A percentile compares a stretch with the other conserved stretches of the same genome.
Conservation (phyloP, 768 basidiomycete genomes). For the Mycena pura region DNA sequence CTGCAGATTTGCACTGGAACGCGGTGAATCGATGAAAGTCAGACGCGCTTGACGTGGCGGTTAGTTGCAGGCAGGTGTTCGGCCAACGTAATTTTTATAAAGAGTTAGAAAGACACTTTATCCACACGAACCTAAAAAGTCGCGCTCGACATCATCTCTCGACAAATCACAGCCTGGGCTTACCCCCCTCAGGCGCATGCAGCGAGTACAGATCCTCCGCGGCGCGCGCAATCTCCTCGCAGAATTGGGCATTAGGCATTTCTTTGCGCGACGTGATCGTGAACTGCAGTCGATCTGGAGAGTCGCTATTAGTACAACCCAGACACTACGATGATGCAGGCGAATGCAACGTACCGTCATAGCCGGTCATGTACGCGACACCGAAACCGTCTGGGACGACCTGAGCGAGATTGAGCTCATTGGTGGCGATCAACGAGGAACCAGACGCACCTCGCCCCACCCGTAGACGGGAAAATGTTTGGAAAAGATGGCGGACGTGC, state of each 20-base stretch:
- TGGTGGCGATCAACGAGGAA: not conserved
- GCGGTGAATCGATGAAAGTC: no score
- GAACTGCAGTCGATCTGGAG: conserved; percentile 78
- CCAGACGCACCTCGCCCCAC: conserved; percentile 79
- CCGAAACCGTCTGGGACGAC: conserved; percentile 95
- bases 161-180: conserved; percentile 46
- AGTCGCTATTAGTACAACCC: not conserved
- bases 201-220: conserved; percentile 76
- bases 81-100: no score
- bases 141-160: no score
- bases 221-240: conserved; percentile 67
- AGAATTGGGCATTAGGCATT: conserved; percentile 81
- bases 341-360: conserved; percentile 61
- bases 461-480: conserved; percentile 86
- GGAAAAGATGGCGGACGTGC: conserved; percentile 90
- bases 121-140: no score
- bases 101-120: no score
- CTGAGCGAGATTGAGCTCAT: conserved; percentile 31
- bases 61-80: no score
- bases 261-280: conserved; percentile 87
- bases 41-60: no score
- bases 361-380: conserved; percentile 93
- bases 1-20: no score
- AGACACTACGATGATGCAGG: not conserved
- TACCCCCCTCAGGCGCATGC: conserved; percentile 40